Conservation (phyloP, 352 stramenopile genomes). For the Globisporangium recalcitrans region DNA sequence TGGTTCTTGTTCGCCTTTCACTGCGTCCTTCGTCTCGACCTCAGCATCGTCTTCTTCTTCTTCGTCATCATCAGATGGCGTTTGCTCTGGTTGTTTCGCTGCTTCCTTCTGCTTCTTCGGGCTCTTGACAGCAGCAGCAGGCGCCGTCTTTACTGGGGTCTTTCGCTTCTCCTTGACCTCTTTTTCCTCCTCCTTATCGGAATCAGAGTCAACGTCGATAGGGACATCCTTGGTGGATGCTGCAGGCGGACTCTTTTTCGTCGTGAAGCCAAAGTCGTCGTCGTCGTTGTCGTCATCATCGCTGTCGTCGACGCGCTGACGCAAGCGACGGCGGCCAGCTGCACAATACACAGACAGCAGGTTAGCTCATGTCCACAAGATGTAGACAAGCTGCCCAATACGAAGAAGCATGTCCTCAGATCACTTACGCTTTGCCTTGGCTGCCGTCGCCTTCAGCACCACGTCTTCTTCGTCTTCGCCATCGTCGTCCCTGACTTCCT, state of each 20-base stretch:
- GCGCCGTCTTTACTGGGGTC: slow-evolving; percentile 18
- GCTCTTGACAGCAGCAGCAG: slow-evolving; percentile 2
- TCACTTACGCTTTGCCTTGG: slow-evolving; percentile 37
- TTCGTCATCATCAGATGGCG: neutral
- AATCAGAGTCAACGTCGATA: slow-evolving; percentile 32
- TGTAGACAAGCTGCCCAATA: neutral
- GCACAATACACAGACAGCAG: neutral
- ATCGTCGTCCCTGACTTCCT: slow-evolving; percentile 12
- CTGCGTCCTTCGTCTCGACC: neutral
- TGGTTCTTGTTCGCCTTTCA: neutral
- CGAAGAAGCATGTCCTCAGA: no score
- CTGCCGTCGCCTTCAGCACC: slow-evolving; percentile 9
- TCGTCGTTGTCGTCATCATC: slow-evolving; percentile 51
- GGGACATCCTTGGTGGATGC: slow-evolving; percentile 24
- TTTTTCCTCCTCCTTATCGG: slow-evolving; percentile 7
- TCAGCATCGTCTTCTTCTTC: neutral
- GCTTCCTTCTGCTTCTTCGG: slow-evolving; percentile 1
- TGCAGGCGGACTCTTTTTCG: slow-evolving; percentile 15
- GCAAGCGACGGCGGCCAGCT: slow-evolving; percentile 56
- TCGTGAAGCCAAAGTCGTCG: slow-evolving; percentile 31
- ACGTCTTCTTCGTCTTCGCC: neutral
- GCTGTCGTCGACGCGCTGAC: slow-evolving; percentile 38
- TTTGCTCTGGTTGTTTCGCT: slow-evolving; percentile 8
- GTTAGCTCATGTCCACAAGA: neutral
- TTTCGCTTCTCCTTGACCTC: slow-evolving; percentile 18